Evolutionary conservation across 1,139 yeast genomes (phyloP).

Genomic region (Magnusiomyces paraingens): DNA sequence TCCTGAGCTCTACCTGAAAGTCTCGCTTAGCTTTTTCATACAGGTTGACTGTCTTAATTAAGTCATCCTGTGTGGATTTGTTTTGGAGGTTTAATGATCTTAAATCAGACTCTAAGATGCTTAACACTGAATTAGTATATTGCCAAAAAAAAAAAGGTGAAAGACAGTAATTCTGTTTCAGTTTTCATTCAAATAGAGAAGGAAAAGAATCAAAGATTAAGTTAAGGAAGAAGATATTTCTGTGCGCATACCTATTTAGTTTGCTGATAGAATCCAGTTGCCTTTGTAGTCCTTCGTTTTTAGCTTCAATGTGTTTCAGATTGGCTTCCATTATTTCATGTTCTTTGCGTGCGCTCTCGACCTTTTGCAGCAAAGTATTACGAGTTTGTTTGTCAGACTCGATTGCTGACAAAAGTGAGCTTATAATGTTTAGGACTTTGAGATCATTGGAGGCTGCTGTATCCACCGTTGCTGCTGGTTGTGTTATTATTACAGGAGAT

Average conservation of each 20-base stretch:
- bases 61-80: not conserved
- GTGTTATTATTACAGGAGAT: not conserved
- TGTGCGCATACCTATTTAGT: not conserved
- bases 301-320: not conserved
- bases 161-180: not conserved
- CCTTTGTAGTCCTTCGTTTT: not conserved
- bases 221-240: not conserved
- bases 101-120: not conserved
- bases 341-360: not conserved
- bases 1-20: conserved; percentile 1
- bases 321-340: not conserved
- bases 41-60: not conserved
- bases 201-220: not conserved
- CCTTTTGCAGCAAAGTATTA: not conserved
- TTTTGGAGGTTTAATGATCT: not conserved
- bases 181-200: not conserved
- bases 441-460: not conserved
- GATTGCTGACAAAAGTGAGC: not conserved
- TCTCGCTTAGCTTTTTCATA: conserved; percentile 2
- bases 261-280: not conserved
- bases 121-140: not conserved
- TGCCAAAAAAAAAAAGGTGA: not conserved
- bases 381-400: not conserved
- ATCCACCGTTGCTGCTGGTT: not conserved
- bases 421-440: not conserved